phyloP scores from a whole-genome alignment of 768 basidiomycete species.

The Calocera viscosa region DNA sequence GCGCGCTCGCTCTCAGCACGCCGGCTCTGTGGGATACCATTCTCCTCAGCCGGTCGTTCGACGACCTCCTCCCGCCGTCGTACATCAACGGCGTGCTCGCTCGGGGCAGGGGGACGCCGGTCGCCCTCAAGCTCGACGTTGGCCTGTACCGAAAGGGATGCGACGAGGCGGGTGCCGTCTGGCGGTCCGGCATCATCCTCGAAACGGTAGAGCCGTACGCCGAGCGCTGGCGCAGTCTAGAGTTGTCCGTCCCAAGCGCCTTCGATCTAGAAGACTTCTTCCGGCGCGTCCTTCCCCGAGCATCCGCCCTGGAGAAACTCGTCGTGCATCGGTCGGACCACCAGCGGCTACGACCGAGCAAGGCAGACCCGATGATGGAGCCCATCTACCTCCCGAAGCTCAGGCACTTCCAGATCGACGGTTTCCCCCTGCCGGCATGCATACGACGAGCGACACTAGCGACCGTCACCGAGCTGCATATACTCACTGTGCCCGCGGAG shows the following conservation, averaged over 20 bases:
- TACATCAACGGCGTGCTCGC: neutral
- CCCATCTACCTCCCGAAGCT: neutral
- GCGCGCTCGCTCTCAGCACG: slow-evolving; percentile 38
- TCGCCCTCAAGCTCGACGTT: slow-evolving; percentile 9
- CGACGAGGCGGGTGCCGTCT: neutral
- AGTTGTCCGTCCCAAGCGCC: neutral
- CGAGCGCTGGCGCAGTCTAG: neutral
- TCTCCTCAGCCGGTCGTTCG: slow-evolving; percentile 25
- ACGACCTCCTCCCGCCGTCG: neutral
- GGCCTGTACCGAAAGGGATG: neutral
- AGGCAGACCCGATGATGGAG: neutral
- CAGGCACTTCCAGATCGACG: neutral
- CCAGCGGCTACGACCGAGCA: neutral
- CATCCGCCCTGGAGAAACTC: neutral
- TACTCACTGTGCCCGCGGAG: neutral
- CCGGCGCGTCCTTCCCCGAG: neutral
- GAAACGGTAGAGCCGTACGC: neutral
- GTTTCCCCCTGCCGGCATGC: neutral
- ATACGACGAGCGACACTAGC: neutral
- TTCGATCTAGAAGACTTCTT: neutral
- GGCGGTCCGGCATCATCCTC: neutral
- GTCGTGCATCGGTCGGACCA: neutral
- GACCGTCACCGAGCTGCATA: neutral
- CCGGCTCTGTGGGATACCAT: slow-evolving; percentile 53
- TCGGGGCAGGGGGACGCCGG: neutral